phyloP scores from a whole-genome alignment of 208 protist genomes.

The Naegleria fowleri region DNA sequence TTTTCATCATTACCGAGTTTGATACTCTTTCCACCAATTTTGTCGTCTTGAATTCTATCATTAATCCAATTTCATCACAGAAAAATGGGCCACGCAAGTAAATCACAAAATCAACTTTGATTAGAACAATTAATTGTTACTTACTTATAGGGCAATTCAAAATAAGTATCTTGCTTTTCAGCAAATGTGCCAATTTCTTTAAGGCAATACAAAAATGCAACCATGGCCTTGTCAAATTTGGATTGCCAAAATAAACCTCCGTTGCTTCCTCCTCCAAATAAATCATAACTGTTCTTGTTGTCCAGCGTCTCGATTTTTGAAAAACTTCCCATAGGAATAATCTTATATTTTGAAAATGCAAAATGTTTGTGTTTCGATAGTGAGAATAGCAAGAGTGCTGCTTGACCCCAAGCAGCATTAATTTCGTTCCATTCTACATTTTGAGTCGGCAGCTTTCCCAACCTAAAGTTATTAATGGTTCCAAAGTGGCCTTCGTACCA shows the following conservation, averaged over 20 bases:
- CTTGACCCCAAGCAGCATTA: conserved; percentile 65
- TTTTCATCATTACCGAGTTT: conserved; percentile 44
- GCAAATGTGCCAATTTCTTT: conserved; percentile 48
- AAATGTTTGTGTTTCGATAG: conserved; percentile 47
- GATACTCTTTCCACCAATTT: conserved; percentile 47
- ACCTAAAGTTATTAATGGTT: conserved; percentile 63
- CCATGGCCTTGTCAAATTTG: conserved; percentile 59
- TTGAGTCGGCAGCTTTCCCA: conserved; percentile 51
- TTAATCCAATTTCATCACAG: background rate
- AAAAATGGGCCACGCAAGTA: too few species aligned
- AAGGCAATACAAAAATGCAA: conserved; percentile 54
- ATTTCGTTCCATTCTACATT: conserved; percentile 64
- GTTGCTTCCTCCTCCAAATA: conserved; percentile 39
- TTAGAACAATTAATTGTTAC: too few species aligned
- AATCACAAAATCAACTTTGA: too few species aligned
- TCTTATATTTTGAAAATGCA: conserved; percentile 43
- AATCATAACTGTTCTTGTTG: conserved; percentile 40
- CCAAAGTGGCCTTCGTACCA: conserved; percentile 62
- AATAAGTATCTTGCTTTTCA: conserved; percentile 42
- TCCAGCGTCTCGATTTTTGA: conserved; percentile 38
- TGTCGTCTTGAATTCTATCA: conserved; percentile 47
- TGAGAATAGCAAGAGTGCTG: conserved; percentile 51
- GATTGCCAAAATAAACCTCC: conserved; percentile 46
- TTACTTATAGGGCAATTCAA: conserved; percentile 50
- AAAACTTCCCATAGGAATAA: conserved; percentile 53